Base-by-base conservation (phyloP, 208 protist species). In the Leishmania turanica region DNA sequence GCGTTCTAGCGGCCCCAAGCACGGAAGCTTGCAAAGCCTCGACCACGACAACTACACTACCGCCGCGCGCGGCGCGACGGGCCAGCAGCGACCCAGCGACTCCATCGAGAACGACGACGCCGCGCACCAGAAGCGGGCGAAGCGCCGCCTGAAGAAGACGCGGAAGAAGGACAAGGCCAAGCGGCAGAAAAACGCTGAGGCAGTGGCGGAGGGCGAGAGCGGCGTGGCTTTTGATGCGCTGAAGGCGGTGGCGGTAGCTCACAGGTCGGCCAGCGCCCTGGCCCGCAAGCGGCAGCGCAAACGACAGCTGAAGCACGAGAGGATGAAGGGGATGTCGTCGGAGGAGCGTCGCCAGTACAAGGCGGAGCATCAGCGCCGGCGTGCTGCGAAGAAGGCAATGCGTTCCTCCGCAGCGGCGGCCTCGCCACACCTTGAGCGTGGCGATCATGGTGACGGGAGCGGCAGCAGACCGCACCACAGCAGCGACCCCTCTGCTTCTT, bases 131-230 rank as follows among this genome's bases (percentile, higher is more conserved):
- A 83, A 71, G 47, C 40, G 75, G 19, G 87, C 87, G 19, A 85
- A 85, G 79, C 84, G 87, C 15, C 83, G 81, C 8, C 73, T 86
- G 31, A 87, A 84, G 84, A 81, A 80, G 84, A 40, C 42, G 27
- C 78, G 68, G 62, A 71, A 76, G 72, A 37, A 49, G 60, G 53
- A 54, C 13, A 40, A 60, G 75, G 47, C 56, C 37, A 79, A 79
- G 40, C 79, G 71, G 42, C 69, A 42, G 1, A 78, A 74, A 47
- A 64, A 69, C 58, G 34, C 11, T 15, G 34, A 11, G 15, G 34
- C 42, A 37, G 66, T 45, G 34, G 40, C 24, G 73, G n/a, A 60
- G 13, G 72, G 54, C 56, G 24, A n/a, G 21, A 13, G 49, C 40
- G 51, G 34, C 15, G 27, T 60, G 47, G 24, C 31, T 21, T 24